Base-by-base conservation (phyloP, 768 basidiomycete species). In the Agrocybe pediades region DNA sequence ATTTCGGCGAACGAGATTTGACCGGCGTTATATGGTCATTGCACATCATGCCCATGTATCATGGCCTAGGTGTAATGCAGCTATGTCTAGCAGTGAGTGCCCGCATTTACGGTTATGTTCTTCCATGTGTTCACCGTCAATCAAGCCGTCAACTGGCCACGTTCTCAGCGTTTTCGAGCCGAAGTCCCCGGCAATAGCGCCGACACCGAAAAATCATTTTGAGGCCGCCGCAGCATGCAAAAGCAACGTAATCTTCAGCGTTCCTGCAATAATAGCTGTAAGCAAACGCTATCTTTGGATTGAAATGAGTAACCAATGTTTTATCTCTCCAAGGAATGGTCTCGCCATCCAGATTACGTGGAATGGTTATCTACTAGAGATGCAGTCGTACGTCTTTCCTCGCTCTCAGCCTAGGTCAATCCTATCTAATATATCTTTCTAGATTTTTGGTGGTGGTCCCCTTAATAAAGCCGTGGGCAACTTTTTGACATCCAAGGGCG, bases 381-480 rank as follows among this genome's bases (percentile, higher is more conserved):
- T 13, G 55, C 49, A 1, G 49, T 51, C 6, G 55, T 56, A 33
- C 27, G 45, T 39, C n/a, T 20, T 23, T n/a, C n/a, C n/a, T 5
- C 3, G 15, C 29, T 30, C 29, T 30, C 29, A 7, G 15, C 15
- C 29, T 6, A n/a, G n/a, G n/a, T n/a, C n/a, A n/a, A n/a, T n/a
- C n/a, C n/a, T n/a, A n/a, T n/a, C n/a, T n/a, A n/a, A n/a, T n/a
- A n/a, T n/a, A n/a, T n/a, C n/a, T n/a, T n/a, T n/a, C n/a, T n/a
- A 52, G 55, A 36, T 56, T n/a, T 51, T 36, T 20, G 55, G 55
- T 4, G 55, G 55, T 15, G 55, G 55, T 11, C 55, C 55, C 2
- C 46, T 56, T 23, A 51, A 51, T 30, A 56, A 51, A 25, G n/a
- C 39, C 3, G 49, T 29, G 3, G 55, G 55, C 7, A 44, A 56